Percentiles rank a stretch among this genome's conserved stretches.
phyloP scores from a whole-genome alignment of 129 eudicot genomes.

The Logfia minima region DNA sequence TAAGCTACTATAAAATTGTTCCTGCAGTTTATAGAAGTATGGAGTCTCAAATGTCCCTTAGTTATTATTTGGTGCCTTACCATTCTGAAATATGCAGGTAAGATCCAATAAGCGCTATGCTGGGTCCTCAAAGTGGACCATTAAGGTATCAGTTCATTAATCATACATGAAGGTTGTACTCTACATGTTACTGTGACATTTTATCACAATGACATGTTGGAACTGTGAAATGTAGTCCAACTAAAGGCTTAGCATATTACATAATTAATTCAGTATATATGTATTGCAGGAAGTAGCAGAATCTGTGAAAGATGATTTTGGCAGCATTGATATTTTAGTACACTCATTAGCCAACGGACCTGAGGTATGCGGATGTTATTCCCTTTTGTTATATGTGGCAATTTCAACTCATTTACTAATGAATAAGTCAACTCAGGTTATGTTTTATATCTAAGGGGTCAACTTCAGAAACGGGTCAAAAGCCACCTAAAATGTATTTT shows the following conservation, averaged over 20 bases:
- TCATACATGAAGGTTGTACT: neutral
- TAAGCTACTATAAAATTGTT: neutral
- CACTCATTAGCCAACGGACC: constrained; percentile 91
- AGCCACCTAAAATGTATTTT: neutral
- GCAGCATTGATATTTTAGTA: constrained; percentile 71
- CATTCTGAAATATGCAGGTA: neutral
- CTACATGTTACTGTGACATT: neutral
- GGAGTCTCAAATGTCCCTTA: neutral
- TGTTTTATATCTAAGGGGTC: neutral
- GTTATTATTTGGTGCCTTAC: neutral
- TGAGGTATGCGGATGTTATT: constrained; percentile 42
- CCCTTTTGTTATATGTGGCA: neutral
- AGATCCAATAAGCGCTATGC: neutral
- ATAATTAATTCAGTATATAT: neutral
- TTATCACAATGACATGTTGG: neutral
- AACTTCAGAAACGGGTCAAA: neutral
- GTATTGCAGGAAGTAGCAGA: neutral
- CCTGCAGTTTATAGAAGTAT: neutral
- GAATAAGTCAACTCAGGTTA: neutral
- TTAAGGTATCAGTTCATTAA: neutral
- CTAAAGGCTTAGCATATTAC: neutral
- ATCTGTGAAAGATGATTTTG: constrained; percentile 55
- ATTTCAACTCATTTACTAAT: neutral
- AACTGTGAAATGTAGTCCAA: neutral
- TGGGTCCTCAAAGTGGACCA: neutral